A percentile compares a stretch with the other conserved stretches of the same genome.
Conservation (phyloP, 139 green algal genomes). For the Diplosphaera chodatii region DNA sequence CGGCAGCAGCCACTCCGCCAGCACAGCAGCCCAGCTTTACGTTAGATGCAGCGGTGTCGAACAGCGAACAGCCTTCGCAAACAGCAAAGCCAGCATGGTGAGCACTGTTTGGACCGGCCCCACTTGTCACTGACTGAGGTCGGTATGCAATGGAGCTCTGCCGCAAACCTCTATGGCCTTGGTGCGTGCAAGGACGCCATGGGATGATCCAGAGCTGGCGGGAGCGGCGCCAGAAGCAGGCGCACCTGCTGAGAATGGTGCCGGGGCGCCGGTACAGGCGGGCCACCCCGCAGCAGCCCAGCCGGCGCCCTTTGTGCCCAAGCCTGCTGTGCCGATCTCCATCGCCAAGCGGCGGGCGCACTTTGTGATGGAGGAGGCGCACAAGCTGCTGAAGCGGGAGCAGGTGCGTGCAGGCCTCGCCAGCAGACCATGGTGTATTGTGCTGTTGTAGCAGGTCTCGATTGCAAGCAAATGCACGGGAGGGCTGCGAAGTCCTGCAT, state of each 20-base stretch:
- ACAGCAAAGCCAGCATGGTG: not conserved
- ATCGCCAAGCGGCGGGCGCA: slow-evolving; percentile 4
- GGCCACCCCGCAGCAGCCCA: slow-evolving; percentile 4
- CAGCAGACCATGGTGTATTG: too few species aligned
- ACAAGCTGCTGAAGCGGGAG: not conserved
- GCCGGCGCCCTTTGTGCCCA: not conserved
- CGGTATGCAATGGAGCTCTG: too few species aligned
- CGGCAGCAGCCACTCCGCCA: slow-evolving; percentile 4
- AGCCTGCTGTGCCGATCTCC: not conserved
- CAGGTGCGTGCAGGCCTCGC: too few species aligned
- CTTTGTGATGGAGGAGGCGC: not conserved
- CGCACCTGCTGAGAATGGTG: too few species aligned
- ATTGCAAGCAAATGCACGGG: too few species aligned
- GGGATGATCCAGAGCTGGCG: slow-evolving; percentile 33
- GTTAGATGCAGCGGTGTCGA: too few species aligned
- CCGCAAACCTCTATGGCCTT: too few species aligned
- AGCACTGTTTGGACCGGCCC: not conserved
- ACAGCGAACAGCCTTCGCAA: too few species aligned
- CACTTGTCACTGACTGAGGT: too few species aligned
- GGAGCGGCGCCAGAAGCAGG: not conserved
- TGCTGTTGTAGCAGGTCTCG: too few species aligned
- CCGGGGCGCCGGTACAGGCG: too few species aligned
- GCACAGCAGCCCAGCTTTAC: not conserved
- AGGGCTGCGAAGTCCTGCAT: too few species aligned
- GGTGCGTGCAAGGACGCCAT: slow-evolving; percentile 35